Evolutionary conservation across 371 early-diverging fungal genomes (phyloP).

Genomic region (Actinomucor elegans): DNA sequence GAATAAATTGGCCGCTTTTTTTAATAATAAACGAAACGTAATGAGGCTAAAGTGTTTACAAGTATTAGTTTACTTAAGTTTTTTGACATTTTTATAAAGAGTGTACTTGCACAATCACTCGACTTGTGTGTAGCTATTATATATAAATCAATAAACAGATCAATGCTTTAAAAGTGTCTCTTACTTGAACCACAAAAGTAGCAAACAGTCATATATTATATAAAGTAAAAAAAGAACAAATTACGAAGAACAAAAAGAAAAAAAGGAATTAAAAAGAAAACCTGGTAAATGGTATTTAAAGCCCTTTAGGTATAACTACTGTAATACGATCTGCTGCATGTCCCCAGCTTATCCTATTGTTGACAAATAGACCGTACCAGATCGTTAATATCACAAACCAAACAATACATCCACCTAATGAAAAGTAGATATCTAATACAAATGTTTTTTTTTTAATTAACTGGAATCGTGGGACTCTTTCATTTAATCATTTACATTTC

Average conservation of each 20-base stretch:
- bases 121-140: slow-evolving; percentile 14
- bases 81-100: not conserved
- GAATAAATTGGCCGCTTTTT: too few relatives aligned
- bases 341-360: slow-evolving; percentile 53
- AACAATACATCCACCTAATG: slow-evolving; percentile 40
- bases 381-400: slow-evolving; percentile 51
- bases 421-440: slow-evolving; percentile 57
- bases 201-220: not conserved
- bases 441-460: too few relatives aligned
- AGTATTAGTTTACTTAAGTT: not conserved
- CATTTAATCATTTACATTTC: slow-evolving; percentile 38
- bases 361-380: slow-evolving; percentile 62
- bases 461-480: not conserved
- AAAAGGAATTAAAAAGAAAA: not conserved
- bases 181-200: slow-evolving; percentile 24
- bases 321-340: slow-evolving; percentile 50
- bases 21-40: not conserved
- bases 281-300: slow-evolving; percentile 13
- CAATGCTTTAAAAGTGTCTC: not conserved
- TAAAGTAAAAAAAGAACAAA: not conserved
- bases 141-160: not conserved
- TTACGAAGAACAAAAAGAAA: not conserved
- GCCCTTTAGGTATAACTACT: slow-evolving; percentile 61
- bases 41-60: not conserved
- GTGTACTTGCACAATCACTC: slow-evolving; percentile 21